Evolutionary conservation across 1,139 yeast species (phyloP).

Genomic region (Sugiyamaella sp.): DNA sequence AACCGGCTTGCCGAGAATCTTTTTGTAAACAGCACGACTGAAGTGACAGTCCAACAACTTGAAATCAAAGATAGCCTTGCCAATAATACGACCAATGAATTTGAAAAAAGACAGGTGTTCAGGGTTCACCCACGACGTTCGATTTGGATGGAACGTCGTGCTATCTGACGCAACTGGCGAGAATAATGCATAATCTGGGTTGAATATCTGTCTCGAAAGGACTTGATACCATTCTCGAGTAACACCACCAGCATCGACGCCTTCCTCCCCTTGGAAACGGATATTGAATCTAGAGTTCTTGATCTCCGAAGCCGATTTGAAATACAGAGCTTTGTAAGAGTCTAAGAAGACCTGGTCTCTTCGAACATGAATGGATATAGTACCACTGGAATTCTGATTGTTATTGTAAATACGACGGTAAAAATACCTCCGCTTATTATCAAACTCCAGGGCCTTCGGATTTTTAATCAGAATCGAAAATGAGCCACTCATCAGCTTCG

Average conservation of each 20-base stretch:
- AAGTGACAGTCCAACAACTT: slow-evolving; percentile 93
- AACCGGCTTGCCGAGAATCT: slow-evolving; percentile 78
- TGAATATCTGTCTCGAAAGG: slow-evolving; percentile 90
- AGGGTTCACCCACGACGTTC: slow-evolving; percentile 91
- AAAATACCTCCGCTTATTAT: slow-evolving; percentile 87
- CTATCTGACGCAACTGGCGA: slow-evolving; percentile 91
- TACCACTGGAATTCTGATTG: slow-evolving; percentile 45
- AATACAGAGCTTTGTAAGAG: slow-evolving; percentile 81
- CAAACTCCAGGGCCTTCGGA: slow-evolving; percentile 91
- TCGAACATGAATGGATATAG: slow-evolving; percentile 67
- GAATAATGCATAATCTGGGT: slow-evolving; percentile 93
- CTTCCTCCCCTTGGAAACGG: slow-evolving; percentile 88
- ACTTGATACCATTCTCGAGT: slow-evolving; percentile 98
- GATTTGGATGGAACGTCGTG: slow-evolving; percentile 93
- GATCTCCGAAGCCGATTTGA: slow-evolving; percentile 76
- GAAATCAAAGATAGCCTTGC: slow-evolving; percentile 89
- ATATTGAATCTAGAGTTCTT: slow-evolving; percentile 75
- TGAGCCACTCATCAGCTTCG: slow-evolving; percentile 95
- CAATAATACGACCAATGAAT: slow-evolving; percentile 91
- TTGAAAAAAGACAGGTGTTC: slow-evolving; percentile 91
- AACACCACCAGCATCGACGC: slow-evolving; percentile 98
- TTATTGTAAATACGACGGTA: slow-evolving; percentile 54
- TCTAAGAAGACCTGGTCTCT: slow-evolving; percentile 93
- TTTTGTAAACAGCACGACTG: slow-evolving; percentile 91
- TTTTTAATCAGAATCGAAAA: slow-evolving; percentile 87